Evolutionary conservation across 257 asterid species (phyloP).

Genomic region (Salvia hispanica): DNA sequence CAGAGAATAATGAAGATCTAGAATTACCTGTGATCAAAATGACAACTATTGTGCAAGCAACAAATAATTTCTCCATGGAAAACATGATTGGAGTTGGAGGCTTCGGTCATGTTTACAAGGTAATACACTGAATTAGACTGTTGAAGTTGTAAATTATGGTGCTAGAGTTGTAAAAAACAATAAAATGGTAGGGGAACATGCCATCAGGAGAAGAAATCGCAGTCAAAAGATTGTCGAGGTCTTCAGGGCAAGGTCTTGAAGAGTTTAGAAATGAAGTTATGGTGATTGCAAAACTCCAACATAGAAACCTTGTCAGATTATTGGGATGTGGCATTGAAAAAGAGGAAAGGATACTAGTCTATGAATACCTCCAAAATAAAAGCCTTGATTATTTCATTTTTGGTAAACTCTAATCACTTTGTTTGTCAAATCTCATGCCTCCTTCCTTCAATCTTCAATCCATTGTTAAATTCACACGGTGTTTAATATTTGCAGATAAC

Average conservation of each 20-base stretch:
- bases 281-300: constrained; percentile 46
- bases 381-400: constrained; percentile 45
- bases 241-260: constrained; percentile 41
- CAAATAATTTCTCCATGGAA: constrained; percentile 40
- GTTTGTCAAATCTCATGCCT: neutral
- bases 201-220: constrained; percentile 37
- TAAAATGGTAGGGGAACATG: constrained; percentile 33
- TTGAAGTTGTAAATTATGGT: neutral
- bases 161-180: neutral
- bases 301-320: constrained; percentile 43
- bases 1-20: constrained; percentile 24
- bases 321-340: constrained; percentile 42
- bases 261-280: constrained; percentile 33
- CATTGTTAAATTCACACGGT: neutral
- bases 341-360: constrained; percentile 44
- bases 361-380: constrained; percentile 44
- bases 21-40: constrained; percentile 41
- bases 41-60: constrained; percentile 38
- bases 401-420: constrained; percentile 20
- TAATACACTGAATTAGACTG: constrained; percentile 13
- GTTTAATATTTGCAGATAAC: constrained; percentile 25
- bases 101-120: constrained; percentile 54
- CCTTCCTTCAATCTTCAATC: too few species aligned
- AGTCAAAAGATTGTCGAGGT: constrained; percentile 42
- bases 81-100: constrained; percentile 42